Percentiles rank a stretch among this genome's conserved stretches.
These are phyloP conservation scores for Silene coronaria DNA, from an alignment of 179 eudicot species.

Conservation along the genomic window DNA sequence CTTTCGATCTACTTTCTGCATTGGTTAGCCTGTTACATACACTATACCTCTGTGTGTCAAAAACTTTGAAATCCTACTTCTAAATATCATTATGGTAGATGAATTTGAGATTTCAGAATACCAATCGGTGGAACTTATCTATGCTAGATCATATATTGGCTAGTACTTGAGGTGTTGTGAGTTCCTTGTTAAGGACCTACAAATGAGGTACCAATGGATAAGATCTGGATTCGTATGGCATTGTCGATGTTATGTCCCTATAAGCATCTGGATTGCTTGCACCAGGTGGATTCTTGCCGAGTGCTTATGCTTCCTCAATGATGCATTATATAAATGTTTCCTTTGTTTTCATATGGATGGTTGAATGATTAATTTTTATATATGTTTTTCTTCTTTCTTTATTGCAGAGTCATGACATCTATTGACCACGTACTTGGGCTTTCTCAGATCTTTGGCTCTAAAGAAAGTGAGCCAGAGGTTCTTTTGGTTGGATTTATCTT, in stretches of 20 bases:
- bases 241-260: too few relatives aligned
- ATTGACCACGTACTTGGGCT: constrained; percentile 57
- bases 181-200: neutral
- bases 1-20: neutral
- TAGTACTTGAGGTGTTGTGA: neutral
- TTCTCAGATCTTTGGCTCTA: constrained; percentile 53
- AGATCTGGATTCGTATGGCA: too few relatives aligned
- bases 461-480: constrained; percentile 49
- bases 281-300: neutral
- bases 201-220: too few relatives aligned
- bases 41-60: neutral
- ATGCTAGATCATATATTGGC: constrained; percentile 4
- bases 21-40: neutral
- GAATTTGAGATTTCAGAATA: neutral
- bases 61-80: neutral
- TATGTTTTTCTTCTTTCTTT: constrained; percentile 11
- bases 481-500: constrained; percentile 58
- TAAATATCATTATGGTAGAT: neutral
- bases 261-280: too few relatives aligned
- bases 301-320: neutral
- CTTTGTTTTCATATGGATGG: neutral
- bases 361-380: neutral
- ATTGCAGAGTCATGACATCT: constrained; percentile 65
- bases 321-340: neutral
- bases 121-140: neutral